phyloP scores from a whole-genome alignment of 192 early-diverging fungal species.

The Entomortierella chlamydospora region DNA sequence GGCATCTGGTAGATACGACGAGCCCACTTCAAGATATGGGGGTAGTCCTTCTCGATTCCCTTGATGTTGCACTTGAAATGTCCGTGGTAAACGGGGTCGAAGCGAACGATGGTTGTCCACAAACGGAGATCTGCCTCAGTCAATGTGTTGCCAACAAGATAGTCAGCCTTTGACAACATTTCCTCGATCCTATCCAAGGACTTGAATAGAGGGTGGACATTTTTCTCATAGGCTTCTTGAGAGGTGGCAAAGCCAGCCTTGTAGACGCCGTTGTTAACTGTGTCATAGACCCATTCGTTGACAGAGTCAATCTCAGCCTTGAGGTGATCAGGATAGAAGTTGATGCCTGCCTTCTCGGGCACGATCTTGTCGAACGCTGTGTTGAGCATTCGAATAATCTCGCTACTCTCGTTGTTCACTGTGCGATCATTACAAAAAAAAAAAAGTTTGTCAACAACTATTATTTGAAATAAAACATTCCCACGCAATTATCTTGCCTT shows the following conservation, averaged over 20 bases:
- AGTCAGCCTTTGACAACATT: conserved; percentile 77
- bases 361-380: conserved; percentile 84
- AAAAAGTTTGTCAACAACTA: not conserved
- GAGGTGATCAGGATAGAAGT: conserved; percentile 86
- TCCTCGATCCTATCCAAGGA: conserved; percentile 88
- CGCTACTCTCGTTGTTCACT: conserved; percentile 96
- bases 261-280: conserved; percentile 97
- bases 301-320: conserved; percentile 82
- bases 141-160: conserved; percentile 80
- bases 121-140: conserved; percentile 97
- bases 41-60: conserved; percentile 89
- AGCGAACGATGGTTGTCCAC: conserved; percentile 95
- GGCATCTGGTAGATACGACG: conserved; percentile 86
- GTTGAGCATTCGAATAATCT: conserved; percentile 97
- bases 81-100: conserved; percentile 93
- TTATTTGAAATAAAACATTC: not conserved
- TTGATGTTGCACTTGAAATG: conserved; percentile 97
- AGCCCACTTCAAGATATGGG: conserved; percentile 87
- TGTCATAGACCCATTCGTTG: conserved; percentile 95
- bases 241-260: conserved; percentile 92
- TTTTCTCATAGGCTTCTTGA: conserved; percentile 86
- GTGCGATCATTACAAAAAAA: not conserved
- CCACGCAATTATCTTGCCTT: conserved; percentile 10
- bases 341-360: conserved; percentile 69
- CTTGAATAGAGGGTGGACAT: conserved; percentile 78